Evolutionary conservation across 2,329 filamentous ascomycete genomes (phyloP).

Genomic region (Fusarium staphyleae): DNA sequence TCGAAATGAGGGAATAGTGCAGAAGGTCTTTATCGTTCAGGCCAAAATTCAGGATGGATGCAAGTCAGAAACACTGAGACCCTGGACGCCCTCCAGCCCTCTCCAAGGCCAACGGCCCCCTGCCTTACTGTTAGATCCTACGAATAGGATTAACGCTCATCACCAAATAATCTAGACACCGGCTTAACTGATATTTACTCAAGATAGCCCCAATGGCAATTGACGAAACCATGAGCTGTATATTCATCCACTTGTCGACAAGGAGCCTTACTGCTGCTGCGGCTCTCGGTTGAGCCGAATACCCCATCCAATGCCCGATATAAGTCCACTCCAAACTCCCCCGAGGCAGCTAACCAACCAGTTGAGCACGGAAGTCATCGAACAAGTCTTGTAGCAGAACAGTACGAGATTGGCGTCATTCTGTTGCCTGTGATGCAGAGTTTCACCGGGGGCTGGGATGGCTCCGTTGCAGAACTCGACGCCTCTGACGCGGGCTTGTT

Average conservation of each 20-base stretch:
- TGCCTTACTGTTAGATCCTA: too few relatives aligned
- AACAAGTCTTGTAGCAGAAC: slow-evolving; percentile 8
- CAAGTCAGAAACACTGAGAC: background rate
- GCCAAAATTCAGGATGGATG: slow-evolving; percentile 1
- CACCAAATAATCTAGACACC: too few relatives aligned
- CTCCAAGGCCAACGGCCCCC: background rate
- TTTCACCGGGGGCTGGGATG: slow-evolving; percentile 28
- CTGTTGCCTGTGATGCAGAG: slow-evolving; percentile 20
- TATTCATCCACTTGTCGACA: too few relatives aligned
- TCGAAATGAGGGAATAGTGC: background rate
- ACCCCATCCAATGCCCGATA: too few relatives aligned
- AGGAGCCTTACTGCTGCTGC: too few relatives aligned
- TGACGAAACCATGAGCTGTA: too few relatives aligned
- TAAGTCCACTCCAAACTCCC: too few relatives aligned
- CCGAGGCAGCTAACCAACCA: background rate
- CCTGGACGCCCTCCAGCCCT: background rate
- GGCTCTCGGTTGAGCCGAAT: too few relatives aligned
- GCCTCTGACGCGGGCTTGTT: slow-evolving; percentile 34
- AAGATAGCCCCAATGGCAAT: too few relatives aligned
- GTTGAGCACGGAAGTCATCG: slow-evolving; percentile 21
- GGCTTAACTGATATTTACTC: too few relatives aligned
- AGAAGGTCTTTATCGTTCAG: slow-evolving; percentile 10
- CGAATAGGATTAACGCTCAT: too few relatives aligned
- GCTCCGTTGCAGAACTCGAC: slow-evolving; percentile 28
- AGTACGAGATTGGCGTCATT: slow-evolving; percentile 1